Percentiles rank a stretch among this genome's conserved stretches.
Evolutionary conservation across 2,329 filamentous ascomycete genomes (phyloP).

Genomic region (Pseudogymnoascus sp.): DNA sequence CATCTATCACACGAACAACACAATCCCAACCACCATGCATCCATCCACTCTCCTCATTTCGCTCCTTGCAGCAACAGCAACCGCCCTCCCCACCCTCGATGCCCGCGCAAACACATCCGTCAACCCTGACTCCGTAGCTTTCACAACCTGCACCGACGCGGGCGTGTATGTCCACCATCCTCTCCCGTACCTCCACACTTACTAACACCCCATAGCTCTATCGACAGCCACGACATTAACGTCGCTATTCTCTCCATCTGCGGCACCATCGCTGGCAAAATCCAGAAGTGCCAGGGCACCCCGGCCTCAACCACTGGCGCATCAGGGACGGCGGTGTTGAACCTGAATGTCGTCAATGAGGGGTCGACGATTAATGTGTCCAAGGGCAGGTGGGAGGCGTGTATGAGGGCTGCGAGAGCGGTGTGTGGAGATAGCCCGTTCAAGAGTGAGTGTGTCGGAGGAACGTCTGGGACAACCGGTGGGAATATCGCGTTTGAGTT

Average conservation of each 20-base stretch:
- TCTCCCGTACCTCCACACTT: neutral
- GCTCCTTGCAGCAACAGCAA: conserved; percentile 11
- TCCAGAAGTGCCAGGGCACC: conserved; percentile 37
- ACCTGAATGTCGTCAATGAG: conserved; percentile 32
- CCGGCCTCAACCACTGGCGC: conserved; percentile 37
- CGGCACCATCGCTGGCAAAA: conserved; percentile 38
- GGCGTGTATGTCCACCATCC: conserved; percentile 19
- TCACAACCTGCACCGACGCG: conserved; percentile 27
- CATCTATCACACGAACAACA: conserved; percentile 24
- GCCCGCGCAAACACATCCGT: conserved; percentile 20
- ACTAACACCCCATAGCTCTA: conserved; percentile 12
- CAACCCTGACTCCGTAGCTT: conserved; percentile 25
- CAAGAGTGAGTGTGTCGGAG: conserved; percentile 20
- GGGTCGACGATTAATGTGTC: conserved; percentile 44
- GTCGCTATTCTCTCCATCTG: conserved; percentile 42
- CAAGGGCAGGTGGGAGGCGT: conserved; percentile 45
- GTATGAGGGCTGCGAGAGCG: conserved; percentile 39
- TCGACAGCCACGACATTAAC: conserved; percentile 36
- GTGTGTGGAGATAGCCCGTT: conserved; percentile 19
- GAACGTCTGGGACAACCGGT: conserved; percentile 15
- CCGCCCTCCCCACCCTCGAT: conserved; percentile 8
- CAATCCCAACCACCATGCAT: conserved; percentile 14
- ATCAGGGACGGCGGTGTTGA: conserved; percentile 41
- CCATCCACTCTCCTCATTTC: conserved; percentile 14
- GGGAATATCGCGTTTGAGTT: conserved; percentile 20